Percentiles rank a stretch among this genome's conserved stretches.
Evolutionary conservation across 2,329 filamentous ascomycete species (phyloP).

Genomic region (Ascochyta clinopodiicola): DNA sequence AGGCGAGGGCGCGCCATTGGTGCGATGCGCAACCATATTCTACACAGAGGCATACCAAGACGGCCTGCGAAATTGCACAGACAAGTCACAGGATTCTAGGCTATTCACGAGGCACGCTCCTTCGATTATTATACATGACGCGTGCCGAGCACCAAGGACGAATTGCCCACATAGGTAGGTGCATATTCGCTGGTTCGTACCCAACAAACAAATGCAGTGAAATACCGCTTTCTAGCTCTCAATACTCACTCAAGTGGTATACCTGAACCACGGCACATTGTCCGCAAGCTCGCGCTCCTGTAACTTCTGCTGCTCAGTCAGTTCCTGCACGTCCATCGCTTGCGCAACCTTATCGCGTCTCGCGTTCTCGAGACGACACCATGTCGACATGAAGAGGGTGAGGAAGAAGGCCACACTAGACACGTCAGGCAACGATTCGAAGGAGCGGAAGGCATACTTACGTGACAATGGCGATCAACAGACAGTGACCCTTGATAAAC

Average conservation of each 20-base stretch:
- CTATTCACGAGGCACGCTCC: background rate
- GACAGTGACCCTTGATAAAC: slow-evolving; percentile 56
- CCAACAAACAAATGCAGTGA: too few relatives aligned
- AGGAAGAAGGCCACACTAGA: slow-evolving; percentile 57
- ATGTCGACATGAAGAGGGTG: slow-evolving; percentile 63
- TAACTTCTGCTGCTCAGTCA: slow-evolving; percentile 62
- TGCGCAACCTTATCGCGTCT: slow-evolving; percentile 57
- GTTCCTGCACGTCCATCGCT: slow-evolving; percentile 54
- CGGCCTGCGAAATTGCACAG: slow-evolving; percentile 1
- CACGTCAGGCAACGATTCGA: slow-evolving; percentile 4
- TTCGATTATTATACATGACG: background rate
- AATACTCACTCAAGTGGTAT: slow-evolving; percentile 25
- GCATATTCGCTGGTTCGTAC: background rate
- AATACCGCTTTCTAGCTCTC: background rate
- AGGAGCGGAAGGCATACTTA: slow-evolving; percentile 6
- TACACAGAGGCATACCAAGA: background rate
- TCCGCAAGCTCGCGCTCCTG: slow-evolving; percentile 64
- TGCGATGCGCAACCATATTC: background rate
- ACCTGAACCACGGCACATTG: slow-evolving; percentile 56
- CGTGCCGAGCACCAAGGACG: too few relatives aligned
- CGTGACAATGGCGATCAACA: slow-evolving; percentile 55
- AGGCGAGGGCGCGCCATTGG: background rate
- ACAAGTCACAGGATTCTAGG: background rate
- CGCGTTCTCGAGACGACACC: slow-evolving; percentile 63
- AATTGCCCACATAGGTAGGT: too few relatives aligned